Evolutionary conservation across 352 stramenopile genomes (phyloP), one percentile per base, ranked within the genome.

Genomic region (Pythium utonaiense): DNA sequence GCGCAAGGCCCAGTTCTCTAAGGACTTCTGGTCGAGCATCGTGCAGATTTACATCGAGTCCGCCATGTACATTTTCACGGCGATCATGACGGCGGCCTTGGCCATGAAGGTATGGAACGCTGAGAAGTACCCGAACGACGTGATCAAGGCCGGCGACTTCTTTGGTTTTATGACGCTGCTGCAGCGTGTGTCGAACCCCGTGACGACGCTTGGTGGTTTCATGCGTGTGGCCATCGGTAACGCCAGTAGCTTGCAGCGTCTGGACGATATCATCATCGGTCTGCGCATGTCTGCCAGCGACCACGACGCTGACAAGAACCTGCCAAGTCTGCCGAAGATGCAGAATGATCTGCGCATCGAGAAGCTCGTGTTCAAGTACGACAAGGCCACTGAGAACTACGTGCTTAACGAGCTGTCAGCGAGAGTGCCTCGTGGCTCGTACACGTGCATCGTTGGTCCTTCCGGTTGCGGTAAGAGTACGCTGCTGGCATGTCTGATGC

Each of bases 11-110:
- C 84, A 94, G 67, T 95, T 96, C 69, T 86, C 73, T 22, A 96
- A 95, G 62, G 84, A 94, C 55, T 93, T 96, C 48, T 96, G 86
- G 86, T 89, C 84, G 30, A 91, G 83, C 57, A 79, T 96, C 49
- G 86, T 96, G 58, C 86, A 96, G 69, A 96, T 96, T 51, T 93
- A 96, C 75, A 91, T 96, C 49, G 85, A 94, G 60, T 92, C 81
- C 36, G 83, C 81, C 22, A 96, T 96, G 86, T 95, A 90, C 69
- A 91, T 94, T 69, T 96, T 96, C 69, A 85, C 86, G 48, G 81
- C 85, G 7, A 87, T 94, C 62, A 91, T 96, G 78, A 94, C 82
- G 33, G 77, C 83, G 12, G 90, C 84, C 27, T 62, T 96, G 30
- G 75, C 86, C 0, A 90, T 92, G 75, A 95, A 95, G 53, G 86